Evolutionary conservation across 2,329 filamentous ascomycete genomes (phyloP), one percentile per base, ranked within the genome.

Genomic region (Xylariaceae sp.): DNA sequence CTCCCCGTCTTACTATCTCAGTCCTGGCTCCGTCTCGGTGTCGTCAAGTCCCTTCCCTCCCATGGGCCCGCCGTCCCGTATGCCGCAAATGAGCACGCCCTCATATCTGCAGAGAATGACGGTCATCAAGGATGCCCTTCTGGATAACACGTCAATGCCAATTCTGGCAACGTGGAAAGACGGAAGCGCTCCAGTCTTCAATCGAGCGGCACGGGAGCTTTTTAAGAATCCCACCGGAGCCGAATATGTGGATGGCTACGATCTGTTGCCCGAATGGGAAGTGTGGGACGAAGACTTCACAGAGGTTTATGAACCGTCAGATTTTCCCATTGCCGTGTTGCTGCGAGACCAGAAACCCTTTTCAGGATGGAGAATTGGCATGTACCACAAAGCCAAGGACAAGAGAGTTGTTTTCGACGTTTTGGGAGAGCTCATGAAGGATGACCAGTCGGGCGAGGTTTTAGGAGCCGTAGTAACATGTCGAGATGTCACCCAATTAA

Each of bases 91-190:
- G 0, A 74, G 72, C 41, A 71, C 78, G 2, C 80, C 83, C 0
- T 84, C 84, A 0, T 69, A 85, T 11, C 72, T 89, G 18, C 81
- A 87, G 53, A 91, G 89, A 58, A 78, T 87, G 41, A 79, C 78
- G 7, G 71, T 82, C 38, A 79, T 91, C 67, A 90, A 89, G 60
- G 85, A 90, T 57, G 85, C 85, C 1, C 71, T 90, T 16, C 66
- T 91, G 6, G 85, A 89, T 56, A 86, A 81, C 30, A 86, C 87
- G 19, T 76, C 80, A 46, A 81, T 87, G 57, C 86, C 87, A 0
- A 83, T 88, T 17, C 68, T 89, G 34, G 83, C 84, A 18, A 86
- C 89, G 80, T 90, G 87, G 87, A 85, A 83, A 56, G 87, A 91
- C 50, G 79, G 84, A 39, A 84, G 78, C 36, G 80, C 89, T 35